These are phyloP conservation scores for Colletotrichum melonis DNA, from an alignment of 2,329 filamentous ascomycete genomes.

Conservation along the genomic window DNA sequence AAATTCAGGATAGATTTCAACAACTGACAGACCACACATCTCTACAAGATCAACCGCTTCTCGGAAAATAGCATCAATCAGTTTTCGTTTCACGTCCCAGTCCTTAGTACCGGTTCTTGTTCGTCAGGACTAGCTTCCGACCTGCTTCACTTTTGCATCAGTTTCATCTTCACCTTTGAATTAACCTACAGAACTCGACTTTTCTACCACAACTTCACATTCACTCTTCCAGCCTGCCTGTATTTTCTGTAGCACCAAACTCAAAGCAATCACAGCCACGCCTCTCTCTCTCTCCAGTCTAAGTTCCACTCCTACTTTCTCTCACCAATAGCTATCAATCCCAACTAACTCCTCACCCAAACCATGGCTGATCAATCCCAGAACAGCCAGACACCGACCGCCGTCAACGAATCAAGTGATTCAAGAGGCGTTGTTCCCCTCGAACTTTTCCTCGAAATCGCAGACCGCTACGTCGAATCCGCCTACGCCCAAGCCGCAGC, in stretches of 20 bases:
- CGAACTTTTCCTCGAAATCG: neutral
- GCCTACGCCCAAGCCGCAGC: neutral
- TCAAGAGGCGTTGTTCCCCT: neutral
- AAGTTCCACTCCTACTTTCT: neutral
- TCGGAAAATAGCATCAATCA: neutral
- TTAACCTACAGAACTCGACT: neutral
- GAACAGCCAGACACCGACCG: no score
- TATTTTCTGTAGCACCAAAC: neutral
- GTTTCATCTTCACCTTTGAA: neutral
- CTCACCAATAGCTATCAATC: neutral
- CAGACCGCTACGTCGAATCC: neutral
- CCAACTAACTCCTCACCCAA: neutral
- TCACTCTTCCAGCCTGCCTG: neutral
- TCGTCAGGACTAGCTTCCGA: neutral
- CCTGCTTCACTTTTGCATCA: neutral
- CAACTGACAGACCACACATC: neutral
- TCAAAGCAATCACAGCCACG: neutral
- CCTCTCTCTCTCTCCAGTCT: neutral
- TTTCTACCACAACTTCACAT: neutral
- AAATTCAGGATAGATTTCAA: no score
- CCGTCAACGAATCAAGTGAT: neutral
- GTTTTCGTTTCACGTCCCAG: neutral
- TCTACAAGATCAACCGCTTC: neutral
- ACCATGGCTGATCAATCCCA: neutral
- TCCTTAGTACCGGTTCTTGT: neutral